phyloP scores from a whole-genome alignment of 805 yeast genomes.

The Zygosaccharomyces siamensis region DNA sequence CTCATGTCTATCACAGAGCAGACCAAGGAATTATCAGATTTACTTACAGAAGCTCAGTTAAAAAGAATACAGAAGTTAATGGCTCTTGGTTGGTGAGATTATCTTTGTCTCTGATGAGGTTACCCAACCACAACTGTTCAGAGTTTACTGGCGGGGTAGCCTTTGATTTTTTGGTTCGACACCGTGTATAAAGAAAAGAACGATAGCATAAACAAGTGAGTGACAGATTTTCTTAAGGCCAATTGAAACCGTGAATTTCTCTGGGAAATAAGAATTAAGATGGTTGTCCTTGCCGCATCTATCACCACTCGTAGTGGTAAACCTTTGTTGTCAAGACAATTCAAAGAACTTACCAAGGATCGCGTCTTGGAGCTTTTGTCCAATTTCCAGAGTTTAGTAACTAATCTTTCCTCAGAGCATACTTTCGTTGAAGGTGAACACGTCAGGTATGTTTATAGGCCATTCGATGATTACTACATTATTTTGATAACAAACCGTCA shows the following conservation, averaged over 20 bases:
- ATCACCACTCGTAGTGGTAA: conserved; percentile 92
- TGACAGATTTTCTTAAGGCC: not conserved
- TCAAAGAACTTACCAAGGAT: conserved; percentile 76
- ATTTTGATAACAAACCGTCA: conserved; percentile 86
- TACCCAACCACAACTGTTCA: conserved; percentile 1
- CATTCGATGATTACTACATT: conserved; percentile 88
- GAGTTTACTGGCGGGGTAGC: not conserved
- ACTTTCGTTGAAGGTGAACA: conserved; percentile 90
- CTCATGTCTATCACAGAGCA: conserved; percentile 1
- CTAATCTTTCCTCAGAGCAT: conserved; percentile 68
- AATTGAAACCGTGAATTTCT: not conserved
- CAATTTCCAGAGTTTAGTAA: conserved; percentile 74
- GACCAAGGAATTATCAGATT: not conserved
- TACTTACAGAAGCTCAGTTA: conserved; percentile 3
- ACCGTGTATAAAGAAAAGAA: conserved; percentile 6
- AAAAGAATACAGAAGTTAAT: conserved; percentile 3
- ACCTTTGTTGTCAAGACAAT: conserved; percentile 87
- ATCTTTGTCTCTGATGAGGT: not conserved
- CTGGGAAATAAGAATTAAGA: conserved; percentile 10
- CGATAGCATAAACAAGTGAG: conserved; percentile 3
- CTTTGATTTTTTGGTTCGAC: conserved; percentile 4
- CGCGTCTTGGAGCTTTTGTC: conserved; percentile 81
- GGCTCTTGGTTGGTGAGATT: conserved; percentile 6
- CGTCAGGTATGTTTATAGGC: conserved; percentile 92
- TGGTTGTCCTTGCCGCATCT: conserved; percentile 89